Evolutionary conservation across 495 filamentous ascomycete species (phyloP), one percentile per base, ranked within the genome.

Genomic region (Neurospora sp.): DNA sequence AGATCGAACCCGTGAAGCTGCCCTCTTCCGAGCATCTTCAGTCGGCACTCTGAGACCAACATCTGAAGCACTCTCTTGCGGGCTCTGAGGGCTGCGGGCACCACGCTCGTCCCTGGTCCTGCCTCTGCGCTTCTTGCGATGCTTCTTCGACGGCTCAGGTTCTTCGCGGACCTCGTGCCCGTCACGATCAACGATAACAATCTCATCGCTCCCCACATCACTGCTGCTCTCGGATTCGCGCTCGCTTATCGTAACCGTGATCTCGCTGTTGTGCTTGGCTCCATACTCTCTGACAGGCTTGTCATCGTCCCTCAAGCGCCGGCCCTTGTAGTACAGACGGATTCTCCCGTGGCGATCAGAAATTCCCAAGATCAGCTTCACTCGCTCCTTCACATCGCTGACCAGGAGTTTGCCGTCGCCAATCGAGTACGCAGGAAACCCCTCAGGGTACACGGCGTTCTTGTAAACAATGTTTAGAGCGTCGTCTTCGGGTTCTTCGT

Each of bases 371-470:
- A 91, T 85, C 72, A 89, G 82, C 27, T 89, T 90, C 11, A 90
- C 92, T 7, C 88, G 87, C 40, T 88, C 84, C 37, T 90, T 85
- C 41, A 97, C 83, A 71, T 91, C 89, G 69, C 87, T 83, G 44
- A 96, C 89, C 20, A 84, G 88, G 70, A 97, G 83, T 70, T 87
- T 86, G 2, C 93, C 92, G 77, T 94, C 92, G 71, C 89, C 89
- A 80, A 97, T 97, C 40, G 90, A 90, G 78, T 91, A 94, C 6
- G 93, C 88, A 1, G 91, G 91, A 81, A 97, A 97, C 75, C 92
- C 90, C 18, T 93, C 85, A 0, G 90, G 89, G 78, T 94, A 93
- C n/a, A 87, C 90, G 70, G 88, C 82, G 70, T 88, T 86, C 75
- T 89, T 90, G 82, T 93, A 87, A 78, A 89, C 90, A 73, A 96